These are phyloP conservation scores for Blastomyces parvus DNA, from an alignment of 2,329 filamentous ascomycete genomes.

Conservation along the genomic window DNA sequence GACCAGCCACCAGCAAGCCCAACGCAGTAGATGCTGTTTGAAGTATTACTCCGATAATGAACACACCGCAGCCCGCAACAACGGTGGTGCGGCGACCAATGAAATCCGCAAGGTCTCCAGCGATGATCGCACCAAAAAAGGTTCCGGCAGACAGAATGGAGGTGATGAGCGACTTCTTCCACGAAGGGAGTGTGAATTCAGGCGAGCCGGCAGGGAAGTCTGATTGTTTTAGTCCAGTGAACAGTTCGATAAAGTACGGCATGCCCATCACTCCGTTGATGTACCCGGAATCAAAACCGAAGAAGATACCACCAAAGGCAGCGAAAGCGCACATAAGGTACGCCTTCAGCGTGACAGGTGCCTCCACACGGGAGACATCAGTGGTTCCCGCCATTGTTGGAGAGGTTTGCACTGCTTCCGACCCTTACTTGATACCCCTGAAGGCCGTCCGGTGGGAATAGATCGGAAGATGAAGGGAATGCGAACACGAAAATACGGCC, in stretches of 20 bases:
- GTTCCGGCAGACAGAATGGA: constrained; percentile 70
- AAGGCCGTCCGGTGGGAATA: neutral
- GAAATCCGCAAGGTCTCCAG: constrained; percentile 66
- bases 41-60: constrained; percentile 57
- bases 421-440: neutral
- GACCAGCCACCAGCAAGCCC: constrained; percentile 59
- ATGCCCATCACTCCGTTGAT: constrained; percentile 46
- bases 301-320: constrained; percentile 52
- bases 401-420: neutral
- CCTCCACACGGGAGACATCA: constrained; percentile 48
- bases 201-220: constrained; percentile 14
- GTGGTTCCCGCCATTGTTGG: constrained; percentile 29
- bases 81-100: constrained; percentile 58
- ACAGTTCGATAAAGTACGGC: constrained; percentile 35
- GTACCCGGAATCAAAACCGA: constrained; percentile 51
- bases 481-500: neutral
- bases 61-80: constrained; percentile 62
- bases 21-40: constrained; percentile 52
- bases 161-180: constrained; percentile 53
- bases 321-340: constrained; percentile 54
- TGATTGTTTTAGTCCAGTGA: constrained; percentile 21
- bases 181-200: constrained; percentile 37
- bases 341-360: constrained; percentile 50
- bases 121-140: constrained; percentile 69
- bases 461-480: neutral